These are phyloP conservation scores for Hamigera avellanea DNA, from an alignment of 495 filamentous ascomycete species.

Conservation along the genomic window DNA sequence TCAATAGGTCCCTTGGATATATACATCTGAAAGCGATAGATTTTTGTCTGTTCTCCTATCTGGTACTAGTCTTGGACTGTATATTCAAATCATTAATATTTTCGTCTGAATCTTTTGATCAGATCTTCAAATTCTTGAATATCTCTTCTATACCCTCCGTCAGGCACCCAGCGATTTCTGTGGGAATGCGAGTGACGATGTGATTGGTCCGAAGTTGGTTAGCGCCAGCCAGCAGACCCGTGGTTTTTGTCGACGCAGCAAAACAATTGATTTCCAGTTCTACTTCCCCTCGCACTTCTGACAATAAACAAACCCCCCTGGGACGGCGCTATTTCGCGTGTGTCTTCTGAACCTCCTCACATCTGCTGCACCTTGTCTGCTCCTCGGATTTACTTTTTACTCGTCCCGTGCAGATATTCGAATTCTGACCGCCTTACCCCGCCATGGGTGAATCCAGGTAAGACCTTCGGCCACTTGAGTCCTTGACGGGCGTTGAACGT, in stretches of 20 bases:
- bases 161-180: no score
- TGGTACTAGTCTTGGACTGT: neutral
- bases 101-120: no score
- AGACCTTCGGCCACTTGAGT: neutral
- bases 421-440: conserved; percentile 19
- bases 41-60: conserved; percentile 1
- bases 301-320: conserved; percentile 1
- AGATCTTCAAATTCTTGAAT: no score
- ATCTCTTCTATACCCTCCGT: no score
- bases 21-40: conserved; percentile 10
- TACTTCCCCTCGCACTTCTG: neutral
- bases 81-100: no score
- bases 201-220: conserved; percentile 23
- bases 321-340: neutral
- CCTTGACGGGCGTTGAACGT: neutral
- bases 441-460: conserved; percentile 47
- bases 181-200: no score
- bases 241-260: conserved; percentile 31
- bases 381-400: conserved; percentile 1
- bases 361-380: neutral
- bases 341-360: neutral
- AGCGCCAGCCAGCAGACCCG: conserved; percentile 22
- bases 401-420: neutral
- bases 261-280: conserved; percentile 21
- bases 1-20: neutral